Conservation (phyloP, 2,329 filamentous ascomycete species). For the Ophiostoma himal-ulmi region DNA sequence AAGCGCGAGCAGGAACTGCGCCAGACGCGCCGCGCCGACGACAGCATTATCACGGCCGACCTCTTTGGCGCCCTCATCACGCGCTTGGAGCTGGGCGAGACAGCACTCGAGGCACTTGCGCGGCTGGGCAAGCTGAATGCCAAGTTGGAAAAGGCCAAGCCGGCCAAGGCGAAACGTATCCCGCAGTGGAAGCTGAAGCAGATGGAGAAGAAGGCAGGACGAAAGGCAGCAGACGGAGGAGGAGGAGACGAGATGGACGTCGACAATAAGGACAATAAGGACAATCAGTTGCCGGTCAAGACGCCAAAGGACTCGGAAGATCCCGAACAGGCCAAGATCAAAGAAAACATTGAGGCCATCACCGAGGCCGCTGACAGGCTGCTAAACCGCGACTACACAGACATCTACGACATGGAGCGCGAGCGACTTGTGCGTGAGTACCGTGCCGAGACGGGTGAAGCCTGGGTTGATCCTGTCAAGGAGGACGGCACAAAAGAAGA, state of each 20-base stretch:
- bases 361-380: slow-evolving; percentile 87
- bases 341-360: slow-evolving; percentile 69
- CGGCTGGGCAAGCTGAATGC: slow-evolving; percentile 59
- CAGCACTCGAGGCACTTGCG: slow-evolving; percentile 78
- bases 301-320: slow-evolving; percentile 54
- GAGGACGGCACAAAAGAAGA: slow-evolving; percentile 17
- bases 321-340: slow-evolving; percentile 62
- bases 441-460: slow-evolving; percentile 75
- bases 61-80: slow-evolving; percentile 67
- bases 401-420: slow-evolving; percentile 87
- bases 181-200: slow-evolving; percentile 57
- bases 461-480: slow-evolving; percentile 55
- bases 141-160: slow-evolving; percentile 29
- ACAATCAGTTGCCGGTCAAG: slow-evolving; percentile 42
- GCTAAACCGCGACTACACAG: slow-evolving; percentile 71
- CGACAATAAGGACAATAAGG: slow-evolving; percentile 47
- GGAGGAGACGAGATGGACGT: slow-evolving; percentile 59
- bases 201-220: slow-evolving; percentile 51
- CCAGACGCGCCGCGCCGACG: slow-evolving; percentile 65
- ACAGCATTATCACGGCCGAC: slow-evolving; percentile 82
- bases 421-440: slow-evolving; percentile 81
- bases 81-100: slow-evolving; percentile 73
- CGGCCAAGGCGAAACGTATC: slow-evolving; percentile 52
- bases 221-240: background rate
- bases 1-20: slow-evolving; percentile 73